Percentiles rank a stretch among this genome's conserved stretches.
phyloP scores from a whole-genome alignment of 164 flowering plant species.

The Aristolochia californica region DNA sequence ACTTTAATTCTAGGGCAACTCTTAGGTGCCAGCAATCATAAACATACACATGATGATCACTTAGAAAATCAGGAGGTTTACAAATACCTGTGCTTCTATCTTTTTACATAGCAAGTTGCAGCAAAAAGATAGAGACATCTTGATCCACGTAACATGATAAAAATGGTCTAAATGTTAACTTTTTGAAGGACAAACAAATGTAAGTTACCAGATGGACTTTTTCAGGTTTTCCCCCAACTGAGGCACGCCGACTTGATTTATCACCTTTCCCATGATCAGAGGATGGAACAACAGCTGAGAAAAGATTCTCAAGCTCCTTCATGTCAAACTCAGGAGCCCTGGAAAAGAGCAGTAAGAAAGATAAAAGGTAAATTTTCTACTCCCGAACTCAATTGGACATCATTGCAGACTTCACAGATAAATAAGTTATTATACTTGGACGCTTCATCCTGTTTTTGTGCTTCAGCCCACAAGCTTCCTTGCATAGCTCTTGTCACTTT shows the following conservation, averaged over 20 bases:
- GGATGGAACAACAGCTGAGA: slow-evolving; percentile 67
- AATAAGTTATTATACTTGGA: slow-evolving; percentile 34
- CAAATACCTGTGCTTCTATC: too few relatives aligned
- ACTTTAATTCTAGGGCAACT: too few relatives aligned
- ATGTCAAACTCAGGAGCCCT: slow-evolving; percentile 97
- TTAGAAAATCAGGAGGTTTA: too few relatives aligned
- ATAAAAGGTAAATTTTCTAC: neutral
- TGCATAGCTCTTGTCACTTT: slow-evolving; percentile 76
- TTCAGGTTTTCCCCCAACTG: slow-evolving; percentile 51
- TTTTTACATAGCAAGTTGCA: too few relatives aligned
- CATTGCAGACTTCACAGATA: neutral
- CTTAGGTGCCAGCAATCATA: too few relatives aligned
- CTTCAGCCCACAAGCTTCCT: slow-evolving; percentile 93
- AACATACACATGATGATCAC: too few relatives aligned
- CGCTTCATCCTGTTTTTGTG: slow-evolving; percentile 67
- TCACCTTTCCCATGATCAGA: slow-evolving; percentile 38
- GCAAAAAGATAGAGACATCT: too few relatives aligned
- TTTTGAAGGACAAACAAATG: too few relatives aligned
- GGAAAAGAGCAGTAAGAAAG: slow-evolving; percentile 4
- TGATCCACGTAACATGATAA: too few relatives aligned
- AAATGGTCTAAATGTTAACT: too few relatives aligned
- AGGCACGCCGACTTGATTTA: slow-evolving; percentile 39
- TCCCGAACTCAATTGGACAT: too few relatives aligned
- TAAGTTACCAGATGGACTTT: slow-evolving; percentile 82
- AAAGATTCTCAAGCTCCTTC: slow-evolving; percentile 84